Base-by-base conservation (phyloP, 192 early-diverging fungal species). In the Diversispora eburnea region DNA sequence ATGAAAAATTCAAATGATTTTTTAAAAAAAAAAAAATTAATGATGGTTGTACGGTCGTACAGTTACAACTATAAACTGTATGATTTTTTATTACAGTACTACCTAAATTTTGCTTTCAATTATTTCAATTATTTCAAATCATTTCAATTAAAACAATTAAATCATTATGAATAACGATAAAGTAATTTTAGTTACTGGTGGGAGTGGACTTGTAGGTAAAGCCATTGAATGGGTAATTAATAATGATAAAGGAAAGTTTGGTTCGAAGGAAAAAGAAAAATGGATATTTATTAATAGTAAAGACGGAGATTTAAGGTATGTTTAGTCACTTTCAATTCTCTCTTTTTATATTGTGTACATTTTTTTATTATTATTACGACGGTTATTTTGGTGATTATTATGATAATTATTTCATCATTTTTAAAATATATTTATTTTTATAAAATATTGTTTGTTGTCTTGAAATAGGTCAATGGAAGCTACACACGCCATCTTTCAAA, bases 261-360 rank as follows among this genome's bases (percentile, higher is more conserved):
- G 86, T 61, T 81, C 81, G 74, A 79, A 79, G 59, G 84, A 84
- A n/a, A 83, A 84, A 33, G 92, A 93, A 77, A 77, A 84, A 62
- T 93, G 92, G 92, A 75, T 92, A 45, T 93, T 88, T 76, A 73
- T 88, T 52, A 85, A 85, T 33, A 88, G 86, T 71, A 91, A 90
- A 83, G 92, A 93, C 76, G 91, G 88, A 43, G 90, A 93, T 80
- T 79, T 93, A 69, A 84, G 88, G 91, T 91, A 81, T 83, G 69
- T 22, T 7, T 56, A 13, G 25, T 58, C n/a, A n/a, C n/a, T n/a
- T n/a, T n/a, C n/a, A n/a, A n/a, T n/a, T n/a, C n/a, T n/a, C n/a
- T n/a, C n/a, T n/a, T n/a, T n/a, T n/a, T n/a, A n/a, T n/a, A n/a
- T n/a, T n/a, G n/a, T n/a, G n/a, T n/a, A n/a, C n/a, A n/a, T n/a